Conservation (phyloP, 225 moss, liverwort and hornwort species). For the Sphagnum contortum region DNA sequence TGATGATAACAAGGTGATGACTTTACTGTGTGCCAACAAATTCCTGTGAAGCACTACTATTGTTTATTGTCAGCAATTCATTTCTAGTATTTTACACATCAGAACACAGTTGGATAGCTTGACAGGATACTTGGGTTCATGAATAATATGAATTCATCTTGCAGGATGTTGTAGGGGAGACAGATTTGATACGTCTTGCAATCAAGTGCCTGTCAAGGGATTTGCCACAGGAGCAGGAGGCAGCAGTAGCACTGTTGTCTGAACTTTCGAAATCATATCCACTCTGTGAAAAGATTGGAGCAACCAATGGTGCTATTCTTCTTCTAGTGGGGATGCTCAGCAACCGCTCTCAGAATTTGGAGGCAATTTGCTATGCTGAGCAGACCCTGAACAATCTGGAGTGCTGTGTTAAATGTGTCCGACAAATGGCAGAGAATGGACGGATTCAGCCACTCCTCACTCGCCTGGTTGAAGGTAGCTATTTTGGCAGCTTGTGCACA, state of each 20-base stretch:
- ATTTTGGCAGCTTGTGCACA: too few species aligned
- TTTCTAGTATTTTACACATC: too few species aligned
- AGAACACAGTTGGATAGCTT: too few species aligned
- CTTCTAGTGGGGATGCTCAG: constrained; percentile 82
- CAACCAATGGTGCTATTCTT: constrained; percentile 65
- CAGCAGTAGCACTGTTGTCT: constrained; percentile 55
- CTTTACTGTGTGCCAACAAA: too few species aligned
- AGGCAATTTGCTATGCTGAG: constrained; percentile 59
- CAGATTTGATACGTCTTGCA: constrained; percentile 34
- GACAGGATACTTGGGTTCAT: too few species aligned
- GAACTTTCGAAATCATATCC: constrained; percentile 62
- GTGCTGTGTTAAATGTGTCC: constrained; percentile 60
- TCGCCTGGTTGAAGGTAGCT: constrained; percentile 54
- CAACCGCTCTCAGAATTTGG: constrained; percentile 46
- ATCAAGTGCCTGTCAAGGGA: constrained; percentile 80
- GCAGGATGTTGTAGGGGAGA: constrained; percentile 66
- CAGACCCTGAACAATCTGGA: constrained; percentile 63
- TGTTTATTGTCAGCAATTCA: too few species aligned
- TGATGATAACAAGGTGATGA: constrained; percentile 42
- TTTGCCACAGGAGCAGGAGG: constrained; percentile 61
- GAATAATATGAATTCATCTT: background rate
- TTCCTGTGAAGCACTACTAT: too few species aligned
- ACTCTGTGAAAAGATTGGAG: constrained; percentile 79
- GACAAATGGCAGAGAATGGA: constrained; percentile 86
- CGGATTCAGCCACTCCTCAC: constrained; percentile 82